These are phyloP conservation scores for Vaccinium corymbosum DNA, from an alignment of 148 eudicot genomes.

Conservation along the genomic window DNA sequence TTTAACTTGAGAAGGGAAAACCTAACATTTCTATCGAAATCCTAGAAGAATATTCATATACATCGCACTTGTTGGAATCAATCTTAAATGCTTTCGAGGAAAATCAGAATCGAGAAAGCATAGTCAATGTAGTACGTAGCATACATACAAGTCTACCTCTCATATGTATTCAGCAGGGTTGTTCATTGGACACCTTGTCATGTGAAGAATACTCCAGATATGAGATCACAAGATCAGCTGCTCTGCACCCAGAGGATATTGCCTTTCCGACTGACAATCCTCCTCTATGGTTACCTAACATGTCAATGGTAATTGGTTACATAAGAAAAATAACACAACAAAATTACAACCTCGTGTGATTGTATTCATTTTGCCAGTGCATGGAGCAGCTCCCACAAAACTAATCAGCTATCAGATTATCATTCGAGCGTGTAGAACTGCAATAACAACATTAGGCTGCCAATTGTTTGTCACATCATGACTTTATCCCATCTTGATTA, in stretches of 20 bases:
- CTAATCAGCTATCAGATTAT: neutral
- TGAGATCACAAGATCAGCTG: constrained; percentile 77
- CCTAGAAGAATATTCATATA: neutral
- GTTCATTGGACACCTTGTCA: constrained; percentile 21
- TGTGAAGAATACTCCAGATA: constrained; percentile 54
- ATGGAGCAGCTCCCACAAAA: neutral
- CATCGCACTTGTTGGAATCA: neutral
- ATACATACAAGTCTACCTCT: constrained; percentile 3
- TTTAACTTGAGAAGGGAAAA: neutral
- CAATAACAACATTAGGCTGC: neutral
- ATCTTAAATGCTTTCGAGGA: neutral
- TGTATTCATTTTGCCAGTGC: neutral
- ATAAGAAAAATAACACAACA: constrained; percentile 1
- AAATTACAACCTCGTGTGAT: neutral
- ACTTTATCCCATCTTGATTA: neutral
- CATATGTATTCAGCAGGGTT: constrained; percentile 5
- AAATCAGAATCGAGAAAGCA: neutral
- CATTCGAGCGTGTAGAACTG: neutral
- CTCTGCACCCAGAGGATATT: constrained; percentile 73
- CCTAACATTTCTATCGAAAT: neutral
- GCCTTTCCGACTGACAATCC: constrained; percentile 97
- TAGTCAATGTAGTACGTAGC: neutral
- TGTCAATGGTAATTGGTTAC: constrained; percentile 5
- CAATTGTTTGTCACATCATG: neutral
- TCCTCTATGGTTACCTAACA: constrained; percentile 83